phyloP scores from a whole-genome alignment of 805 yeast genomes.

The Lipomyces starkeyi region DNA sequence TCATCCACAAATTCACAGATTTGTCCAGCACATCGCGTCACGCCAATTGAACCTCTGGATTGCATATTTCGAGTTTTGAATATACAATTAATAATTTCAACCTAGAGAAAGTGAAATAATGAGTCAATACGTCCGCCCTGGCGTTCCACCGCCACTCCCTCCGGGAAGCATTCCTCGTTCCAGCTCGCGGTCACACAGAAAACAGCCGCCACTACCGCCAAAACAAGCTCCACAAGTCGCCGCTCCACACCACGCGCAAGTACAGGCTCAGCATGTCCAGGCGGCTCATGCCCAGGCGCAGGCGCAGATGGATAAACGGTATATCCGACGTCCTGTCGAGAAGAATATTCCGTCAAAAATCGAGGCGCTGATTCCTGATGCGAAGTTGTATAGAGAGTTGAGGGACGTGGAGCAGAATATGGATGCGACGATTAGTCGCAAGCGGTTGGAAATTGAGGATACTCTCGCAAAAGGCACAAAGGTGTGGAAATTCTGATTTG shows the following conservation, averaged over 20 bases:
- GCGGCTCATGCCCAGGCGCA: slow-evolving; percentile 26
- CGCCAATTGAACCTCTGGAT: background rate
- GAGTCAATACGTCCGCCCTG: slow-evolving; percentile 7
- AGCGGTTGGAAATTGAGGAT: slow-evolving; percentile 85
- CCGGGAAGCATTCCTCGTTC: background rate
- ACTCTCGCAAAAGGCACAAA: slow-evolving; percentile 48
- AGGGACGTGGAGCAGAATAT: slow-evolving; percentile 81
- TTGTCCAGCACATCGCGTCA: background rate
- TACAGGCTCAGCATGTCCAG: slow-evolving; percentile 36
- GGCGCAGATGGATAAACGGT: slow-evolving; percentile 36
- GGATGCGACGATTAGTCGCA: slow-evolving; percentile 81
- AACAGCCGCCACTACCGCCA: slow-evolving; percentile 16
- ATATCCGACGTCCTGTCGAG: slow-evolving; percentile 57
- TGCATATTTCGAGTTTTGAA: background rate
- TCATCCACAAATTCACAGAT: background rate
- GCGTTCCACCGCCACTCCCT: slow-evolving; percentile 4
- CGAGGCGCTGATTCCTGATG: slow-evolving; percentile 63
- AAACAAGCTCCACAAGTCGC: slow-evolving; percentile 17
- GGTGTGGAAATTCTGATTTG: slow-evolving; percentile 44
- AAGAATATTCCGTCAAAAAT: slow-evolving; percentile 56
- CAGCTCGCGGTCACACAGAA: slow-evolving; percentile 11
- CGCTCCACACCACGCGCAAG: slow-evolving; percentile 42
- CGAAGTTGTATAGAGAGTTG: slow-evolving; percentile 71
- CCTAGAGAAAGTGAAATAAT: background rate
- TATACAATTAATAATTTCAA: background rate